Percentiles rank a stretch among this genome's conserved stretches.
Conservation (phyloP, 2,329 filamentous ascomycete genomes). For the Elsinoe arachidis region DNA sequence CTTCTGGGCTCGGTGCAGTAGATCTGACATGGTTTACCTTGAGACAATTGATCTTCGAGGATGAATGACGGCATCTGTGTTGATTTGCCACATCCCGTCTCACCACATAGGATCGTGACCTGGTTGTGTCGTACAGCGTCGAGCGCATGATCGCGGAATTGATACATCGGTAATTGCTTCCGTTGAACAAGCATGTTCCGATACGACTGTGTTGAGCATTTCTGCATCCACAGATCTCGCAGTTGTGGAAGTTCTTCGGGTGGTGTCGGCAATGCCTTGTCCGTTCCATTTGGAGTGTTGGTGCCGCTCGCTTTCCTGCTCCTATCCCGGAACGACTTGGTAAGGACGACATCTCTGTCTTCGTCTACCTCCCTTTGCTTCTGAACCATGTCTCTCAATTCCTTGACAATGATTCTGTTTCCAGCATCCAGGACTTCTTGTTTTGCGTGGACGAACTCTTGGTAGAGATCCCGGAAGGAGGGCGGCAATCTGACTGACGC, state of each 20-base stretch:
- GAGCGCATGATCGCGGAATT: conserved; percentile 70
- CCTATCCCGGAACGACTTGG: conserved; percentile 58
- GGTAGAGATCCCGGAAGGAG: conserved; percentile 78
- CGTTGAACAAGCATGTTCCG: conserved; percentile 71
- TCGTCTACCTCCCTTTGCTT: conserved; percentile 51
- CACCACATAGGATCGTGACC: conserved; percentile 87
- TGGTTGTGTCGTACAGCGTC: conserved; percentile 69
- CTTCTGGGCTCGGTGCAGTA: conserved; percentile 92
- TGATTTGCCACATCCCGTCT: conserved; percentile 95
- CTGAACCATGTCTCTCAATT: conserved; percentile 61
- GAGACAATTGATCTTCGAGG: conserved; percentile 75
- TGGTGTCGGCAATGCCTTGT: conserved; percentile 8
- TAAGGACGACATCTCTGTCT: conserved; percentile 54
- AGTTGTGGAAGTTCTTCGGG: conserved; percentile 33
- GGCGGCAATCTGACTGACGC: conserved; percentile 68
- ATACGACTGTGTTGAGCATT: conserved; percentile 48
- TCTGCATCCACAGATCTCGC: conserved; percentile 44
- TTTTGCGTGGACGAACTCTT: conserved; percentile 62
- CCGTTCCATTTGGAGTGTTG: conserved; percentile 23
- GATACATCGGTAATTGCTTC: conserved; percentile 81
- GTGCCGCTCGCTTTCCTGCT: conserved; percentile 25
- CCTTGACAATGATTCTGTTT: conserved; percentile 61
- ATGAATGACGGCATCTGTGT: conserved; percentile 95
- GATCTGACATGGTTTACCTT: conserved; percentile 77
- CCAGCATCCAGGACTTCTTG: conserved; percentile 61